Evolutionary conservation across 2,329 filamentous ascomycete genomes (phyloP).

Genomic region (Sclerotinia trifoliorum): DNA sequence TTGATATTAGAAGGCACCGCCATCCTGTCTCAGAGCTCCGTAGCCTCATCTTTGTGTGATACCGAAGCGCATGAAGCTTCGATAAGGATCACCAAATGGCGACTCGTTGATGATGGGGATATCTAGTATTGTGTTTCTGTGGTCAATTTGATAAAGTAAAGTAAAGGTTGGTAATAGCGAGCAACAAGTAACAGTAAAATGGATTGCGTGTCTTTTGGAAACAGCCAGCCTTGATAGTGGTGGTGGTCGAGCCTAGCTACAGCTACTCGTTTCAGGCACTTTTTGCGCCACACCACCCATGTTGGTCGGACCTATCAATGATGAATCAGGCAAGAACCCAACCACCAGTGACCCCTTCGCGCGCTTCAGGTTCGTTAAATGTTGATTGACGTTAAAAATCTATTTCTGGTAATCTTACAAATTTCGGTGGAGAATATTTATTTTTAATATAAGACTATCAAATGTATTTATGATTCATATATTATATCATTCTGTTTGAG

Average conservation of each 20-base stretch:
- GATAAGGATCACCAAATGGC: conserved; percentile 30
- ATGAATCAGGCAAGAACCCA: conserved; percentile 14
- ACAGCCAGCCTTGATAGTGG: conserved; percentile 13
- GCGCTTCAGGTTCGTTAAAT: neutral
- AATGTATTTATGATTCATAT: too few relatives aligned
- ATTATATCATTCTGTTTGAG: neutral
- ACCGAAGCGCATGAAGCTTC: conserved; percentile 38
- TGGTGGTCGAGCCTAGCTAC: neutral
- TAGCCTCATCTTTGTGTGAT: conserved; percentile 39
- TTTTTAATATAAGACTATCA: neutral
- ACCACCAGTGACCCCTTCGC: too few relatives aligned
- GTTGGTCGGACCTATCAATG: conserved; percentile 5
- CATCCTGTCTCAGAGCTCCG: conserved; percentile 33
- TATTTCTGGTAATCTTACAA: conserved; percentile 1
- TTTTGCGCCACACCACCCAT: conserved; percentile 11
- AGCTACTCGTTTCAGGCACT: conserved; percentile 21
- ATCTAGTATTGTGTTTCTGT: neutral
- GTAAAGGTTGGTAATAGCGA: neutral
- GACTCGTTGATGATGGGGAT: conserved; percentile 15
- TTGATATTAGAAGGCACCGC: conserved; percentile 36
- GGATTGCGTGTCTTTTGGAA: conserved; percentile 24
- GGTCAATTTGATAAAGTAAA: neutral
- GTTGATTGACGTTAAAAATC: neutral
- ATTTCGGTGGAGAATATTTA: neutral
- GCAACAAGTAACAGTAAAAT: conserved; percentile 2